Evolutionary conservation across 805 yeast species (phyloP), one percentile per base, ranked within the genome.

Genomic region (Zygosaccharomyces lentus): DNA sequence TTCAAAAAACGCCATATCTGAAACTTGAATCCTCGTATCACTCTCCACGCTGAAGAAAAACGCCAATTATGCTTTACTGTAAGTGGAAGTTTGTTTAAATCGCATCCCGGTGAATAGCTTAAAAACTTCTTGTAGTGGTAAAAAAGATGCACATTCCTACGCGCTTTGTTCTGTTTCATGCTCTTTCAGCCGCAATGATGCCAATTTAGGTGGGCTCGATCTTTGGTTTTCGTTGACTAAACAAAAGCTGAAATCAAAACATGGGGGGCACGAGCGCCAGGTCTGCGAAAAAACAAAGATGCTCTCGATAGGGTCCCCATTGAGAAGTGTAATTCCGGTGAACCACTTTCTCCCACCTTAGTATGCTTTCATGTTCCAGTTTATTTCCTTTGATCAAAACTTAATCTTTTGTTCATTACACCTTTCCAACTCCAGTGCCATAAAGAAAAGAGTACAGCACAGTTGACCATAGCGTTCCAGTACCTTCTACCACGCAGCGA

Each of bases 171-270:
- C 12, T 35, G 50, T 47, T 47, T 47, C 50, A 47, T 34, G 32
- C n/a, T 31, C 17, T 42, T 35, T 30, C 41, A 36, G 44, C 50
- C 47, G 27, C 50, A 37, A 43, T 37, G 29, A 43, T 43, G 36
- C 36, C 39, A 8, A 37, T 27, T 23, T 23, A 8, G 30, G 15
- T 24, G 30, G 39, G 27, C 41, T 35, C 30, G 45, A 35, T 24
- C 27, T 34, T n/a, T 23, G 29, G 19, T 27, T 37, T 24, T 24
- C 26, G 30, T 37, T 37, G 41, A 37, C 41, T 34, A 37, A 37
- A 37, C 32, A 37, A 37, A 34, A 37, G 12, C 25, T 27, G 24
- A 37, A 37, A 37, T 37, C 41, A 37, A 37, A 37, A 37, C 34
- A 37, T 37, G 34, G 41, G 31, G 41, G 31, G 41, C 31, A 25